These are phyloP conservation scores for Limtongia smithiae DNA, from an alignment of 805 yeast genomes.

Conservation along the genomic window DNA sequence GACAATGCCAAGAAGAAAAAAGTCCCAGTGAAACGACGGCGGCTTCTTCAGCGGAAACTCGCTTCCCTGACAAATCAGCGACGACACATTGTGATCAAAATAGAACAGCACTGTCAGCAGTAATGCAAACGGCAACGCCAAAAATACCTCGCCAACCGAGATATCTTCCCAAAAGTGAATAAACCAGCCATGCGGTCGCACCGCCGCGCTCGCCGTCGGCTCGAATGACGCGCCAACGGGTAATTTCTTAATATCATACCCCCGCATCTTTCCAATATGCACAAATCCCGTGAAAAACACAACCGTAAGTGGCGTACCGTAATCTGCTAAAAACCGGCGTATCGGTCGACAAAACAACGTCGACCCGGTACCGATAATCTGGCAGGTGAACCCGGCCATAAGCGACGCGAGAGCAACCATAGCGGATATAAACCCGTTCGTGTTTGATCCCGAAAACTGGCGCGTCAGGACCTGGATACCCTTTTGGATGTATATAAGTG, in stretches of 20 bases:
- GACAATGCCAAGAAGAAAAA: conserved; percentile 73
- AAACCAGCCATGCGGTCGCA: conserved; percentile 66
- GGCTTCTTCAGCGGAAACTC: conserved; percentile 82
- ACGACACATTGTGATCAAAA: conserved; percentile 93
- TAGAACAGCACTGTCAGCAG: conserved; percentile 80
- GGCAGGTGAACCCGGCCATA: conserved; percentile 64
- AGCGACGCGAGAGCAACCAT: conserved; percentile 73
- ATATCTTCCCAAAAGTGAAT: conserved; percentile 69
- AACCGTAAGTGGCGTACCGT: conserved; percentile 78
- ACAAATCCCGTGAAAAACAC: conserved; percentile 88
- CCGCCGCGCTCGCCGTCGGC: conserved; percentile 58
- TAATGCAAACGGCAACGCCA: conserved; percentile 91
- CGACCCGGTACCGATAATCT: conserved; percentile 57
- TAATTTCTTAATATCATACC: conserved; percentile 55
- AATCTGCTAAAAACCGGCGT: conserved; percentile 75
- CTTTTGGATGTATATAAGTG: conserved; percentile 81
- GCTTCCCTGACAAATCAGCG: conserved; percentile 84
- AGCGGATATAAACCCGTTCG: conserved; percentile 57
- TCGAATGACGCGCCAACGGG: conserved; percentile 69
- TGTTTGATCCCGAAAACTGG: conserved; percentile 54
- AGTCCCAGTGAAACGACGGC: conserved; percentile 88
- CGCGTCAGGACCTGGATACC: conserved; percentile 76
- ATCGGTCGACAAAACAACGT: conserved; percentile 56
- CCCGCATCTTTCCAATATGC: conserved; percentile 73
- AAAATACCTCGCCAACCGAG: conserved; percentile 64